Evolutionary conservation across 306 rosid species (phyloP).

Genomic region (Canavalia ensiformis): DNA sequence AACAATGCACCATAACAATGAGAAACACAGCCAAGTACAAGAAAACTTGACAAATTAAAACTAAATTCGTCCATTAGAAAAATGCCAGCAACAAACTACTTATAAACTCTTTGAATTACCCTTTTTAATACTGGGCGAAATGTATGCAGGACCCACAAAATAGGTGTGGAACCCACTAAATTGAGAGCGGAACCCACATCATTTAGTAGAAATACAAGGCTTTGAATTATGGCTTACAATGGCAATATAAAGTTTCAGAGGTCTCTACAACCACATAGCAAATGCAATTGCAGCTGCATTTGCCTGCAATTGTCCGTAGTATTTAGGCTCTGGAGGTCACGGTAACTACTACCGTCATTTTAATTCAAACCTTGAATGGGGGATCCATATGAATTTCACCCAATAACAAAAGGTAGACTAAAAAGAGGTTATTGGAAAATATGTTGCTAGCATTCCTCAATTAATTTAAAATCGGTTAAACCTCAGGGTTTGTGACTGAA

Average conservation of each 20-base stretch:
- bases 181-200: not conserved
- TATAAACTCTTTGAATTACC: not conserved
- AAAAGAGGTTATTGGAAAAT: not conserved
- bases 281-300: not conserved
- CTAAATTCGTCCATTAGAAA: not conserved
- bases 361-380: not conserved
- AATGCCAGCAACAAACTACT: not conserved
- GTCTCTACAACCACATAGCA: no score
- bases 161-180: not conserved
- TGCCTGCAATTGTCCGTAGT: not conserved
- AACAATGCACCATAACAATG: constrained; percentile 39
- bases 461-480: not conserved
- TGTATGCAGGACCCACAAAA: not conserved
- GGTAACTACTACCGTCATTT: no score
- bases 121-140: not conserved
- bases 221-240: not conserved
- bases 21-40: constrained; percentile 25
- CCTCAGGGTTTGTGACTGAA: constrained; percentile 90
- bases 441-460: not conserved
- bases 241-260: not conserved
- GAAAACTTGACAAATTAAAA: constrained; percentile 20
- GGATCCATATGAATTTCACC: not conserved
- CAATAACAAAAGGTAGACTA: not conserved
- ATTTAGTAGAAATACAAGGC: not conserved
- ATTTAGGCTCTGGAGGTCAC: not conserved